Evolutionary conservation across 768 basidiomycete species (phyloP).

Genomic region (Austroboletus festivus): DNA sequence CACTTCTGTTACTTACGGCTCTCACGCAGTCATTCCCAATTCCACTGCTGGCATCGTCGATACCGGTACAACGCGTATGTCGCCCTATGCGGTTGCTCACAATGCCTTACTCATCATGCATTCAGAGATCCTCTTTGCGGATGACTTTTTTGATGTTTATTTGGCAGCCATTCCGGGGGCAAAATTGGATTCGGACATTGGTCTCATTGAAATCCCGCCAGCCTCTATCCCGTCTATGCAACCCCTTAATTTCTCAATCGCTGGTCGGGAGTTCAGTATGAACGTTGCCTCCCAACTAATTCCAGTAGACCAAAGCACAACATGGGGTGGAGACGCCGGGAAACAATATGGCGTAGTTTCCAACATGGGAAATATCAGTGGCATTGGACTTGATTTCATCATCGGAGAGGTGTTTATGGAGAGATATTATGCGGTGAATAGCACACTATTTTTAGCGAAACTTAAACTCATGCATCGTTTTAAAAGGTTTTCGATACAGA

Average conservation of each 20-base stretch:
- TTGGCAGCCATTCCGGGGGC: constrained; percentile 14
- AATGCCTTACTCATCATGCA: background rate
- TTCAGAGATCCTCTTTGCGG: constrained; percentile 26
- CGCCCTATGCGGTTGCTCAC: background rate
- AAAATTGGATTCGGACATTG: background rate
- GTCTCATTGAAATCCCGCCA: constrained; percentile 17
- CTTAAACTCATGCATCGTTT: background rate
- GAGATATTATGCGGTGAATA: constrained; percentile 12
- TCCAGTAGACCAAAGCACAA: constrained; percentile 12
- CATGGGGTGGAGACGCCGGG: constrained; percentile 10
- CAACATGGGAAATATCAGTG: constrained; percentile 2
- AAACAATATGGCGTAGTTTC: constrained; percentile 12
- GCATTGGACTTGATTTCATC: constrained; percentile 8
- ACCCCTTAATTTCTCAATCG: constrained; percentile 15
- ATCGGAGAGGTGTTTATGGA: constrained; percentile 14
- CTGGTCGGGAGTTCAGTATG: constrained; percentile 5
- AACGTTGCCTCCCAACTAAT: constrained; percentile 20
- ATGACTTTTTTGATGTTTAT: constrained; percentile 16
- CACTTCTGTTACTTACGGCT: constrained; percentile 14
- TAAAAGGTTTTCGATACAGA: constrained; percentile 23
- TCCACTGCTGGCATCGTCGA: constrained; percentile 30
- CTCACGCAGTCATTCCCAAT: constrained; percentile 10
- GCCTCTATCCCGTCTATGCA: constrained; percentile 16
- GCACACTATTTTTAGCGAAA: background rate
- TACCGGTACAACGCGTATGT: constrained; percentile 22